Conservation (phyloP, 495 filamentous ascomycete genomes). For the Jackrogersella multiformis region DNA sequence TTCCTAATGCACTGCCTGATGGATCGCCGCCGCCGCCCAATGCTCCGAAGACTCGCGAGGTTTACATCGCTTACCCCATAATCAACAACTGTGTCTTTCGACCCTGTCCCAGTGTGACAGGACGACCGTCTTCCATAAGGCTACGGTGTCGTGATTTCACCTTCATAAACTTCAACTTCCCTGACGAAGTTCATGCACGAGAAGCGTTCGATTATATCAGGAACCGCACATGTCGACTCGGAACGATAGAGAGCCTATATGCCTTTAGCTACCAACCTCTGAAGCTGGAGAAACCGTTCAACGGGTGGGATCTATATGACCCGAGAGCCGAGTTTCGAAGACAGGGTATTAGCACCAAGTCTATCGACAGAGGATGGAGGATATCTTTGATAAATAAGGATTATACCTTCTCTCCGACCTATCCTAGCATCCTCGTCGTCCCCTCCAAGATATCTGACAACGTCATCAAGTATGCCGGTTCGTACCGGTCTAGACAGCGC, state of each 20-base stretch:
- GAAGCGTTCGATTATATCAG: conserved; percentile 93
- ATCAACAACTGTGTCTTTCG: conserved; percentile 78
- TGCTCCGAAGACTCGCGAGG: conserved; percentile 68
- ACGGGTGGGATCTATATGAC: conserved; percentile 92
- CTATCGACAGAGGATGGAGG: conserved; percentile 80
- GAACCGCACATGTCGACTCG: conserved; percentile 80
- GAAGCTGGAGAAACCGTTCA: conserved; percentile 73
- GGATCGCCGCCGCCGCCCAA: conserved; percentile 33
- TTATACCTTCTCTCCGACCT: conserved; percentile 93
- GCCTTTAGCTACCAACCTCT: conserved; percentile 86
- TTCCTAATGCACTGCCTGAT: conserved; percentile 29
- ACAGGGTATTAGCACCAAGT: conserved; percentile 82
- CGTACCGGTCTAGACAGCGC: conserved; percentile 84
- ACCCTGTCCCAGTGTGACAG: conserved; percentile 73
- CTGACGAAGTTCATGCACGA: conserved; percentile 73
- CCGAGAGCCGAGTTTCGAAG: conserved; percentile 80
- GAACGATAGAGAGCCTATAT: conserved; percentile 87
- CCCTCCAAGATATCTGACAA: conserved; percentile 93
- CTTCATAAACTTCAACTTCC: conserved; percentile 90
- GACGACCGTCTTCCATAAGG: conserved; percentile 82
- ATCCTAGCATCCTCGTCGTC: conserved; percentile 84
- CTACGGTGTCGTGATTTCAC: conserved; percentile 91
- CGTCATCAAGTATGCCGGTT: conserved; percentile 90
- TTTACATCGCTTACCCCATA: conserved; percentile 95
- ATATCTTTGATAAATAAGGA: conserved; percentile 89